Evolutionary conservation across 305 asterid genomes (phyloP).

Genomic region (Fraxinus dipetala): DNA sequence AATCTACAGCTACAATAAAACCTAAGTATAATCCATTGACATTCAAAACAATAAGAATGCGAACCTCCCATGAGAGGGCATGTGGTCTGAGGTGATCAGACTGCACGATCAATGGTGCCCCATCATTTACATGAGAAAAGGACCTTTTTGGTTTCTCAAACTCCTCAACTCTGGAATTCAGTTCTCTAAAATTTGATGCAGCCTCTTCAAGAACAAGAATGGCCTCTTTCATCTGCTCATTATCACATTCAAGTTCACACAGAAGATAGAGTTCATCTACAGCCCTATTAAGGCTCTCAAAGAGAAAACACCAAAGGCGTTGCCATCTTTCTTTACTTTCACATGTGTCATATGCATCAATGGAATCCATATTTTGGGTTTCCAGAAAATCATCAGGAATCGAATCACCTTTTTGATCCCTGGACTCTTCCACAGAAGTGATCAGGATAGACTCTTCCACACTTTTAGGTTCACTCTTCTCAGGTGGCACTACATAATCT

Average conservation of each 20-base stretch:
- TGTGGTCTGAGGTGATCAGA: slow-evolving; percentile 98
- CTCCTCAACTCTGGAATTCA: slow-evolving; percentile 77
- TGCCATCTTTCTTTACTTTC: slow-evolving; percentile 98
- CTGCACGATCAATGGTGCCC: slow-evolving; percentile 55
- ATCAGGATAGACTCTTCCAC: slow-evolving; percentile 28
- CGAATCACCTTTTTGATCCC: slow-evolving; percentile 27
- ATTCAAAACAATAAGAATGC: slow-evolving; percentile 32
- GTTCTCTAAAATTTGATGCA: slow-evolving; percentile 80
- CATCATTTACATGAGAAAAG: slow-evolving; percentile 53
- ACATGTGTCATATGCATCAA: slow-evolving; percentile 40
- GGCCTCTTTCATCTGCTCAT: slow-evolving; percentile 88
- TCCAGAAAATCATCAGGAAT: slow-evolving; percentile 40
- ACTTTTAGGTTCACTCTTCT: slow-evolving; percentile 31
- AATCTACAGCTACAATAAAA: slow-evolving; percentile 7
- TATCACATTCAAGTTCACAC: slow-evolving; percentile 94
- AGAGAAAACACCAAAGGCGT: slow-evolving; percentile 98
- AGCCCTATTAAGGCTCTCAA: slow-evolving; percentile 94
- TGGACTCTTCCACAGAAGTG: slow-evolving; percentile 35
- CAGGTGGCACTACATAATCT: slow-evolving; percentile 36
- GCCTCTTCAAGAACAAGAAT: slow-evolving; percentile 99
- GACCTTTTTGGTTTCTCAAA: slow-evolving; percentile 79
- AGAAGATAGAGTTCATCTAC: slow-evolving; percentile 96
- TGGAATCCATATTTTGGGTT: slow-evolving; percentile 33
- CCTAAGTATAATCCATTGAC: slow-evolving; percentile 7
- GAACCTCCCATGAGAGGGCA: slow-evolving; percentile 99